Base-by-base conservation (phyloP, 495 filamentous ascomycete species). In the Aspergillus kassunensis region DNA sequence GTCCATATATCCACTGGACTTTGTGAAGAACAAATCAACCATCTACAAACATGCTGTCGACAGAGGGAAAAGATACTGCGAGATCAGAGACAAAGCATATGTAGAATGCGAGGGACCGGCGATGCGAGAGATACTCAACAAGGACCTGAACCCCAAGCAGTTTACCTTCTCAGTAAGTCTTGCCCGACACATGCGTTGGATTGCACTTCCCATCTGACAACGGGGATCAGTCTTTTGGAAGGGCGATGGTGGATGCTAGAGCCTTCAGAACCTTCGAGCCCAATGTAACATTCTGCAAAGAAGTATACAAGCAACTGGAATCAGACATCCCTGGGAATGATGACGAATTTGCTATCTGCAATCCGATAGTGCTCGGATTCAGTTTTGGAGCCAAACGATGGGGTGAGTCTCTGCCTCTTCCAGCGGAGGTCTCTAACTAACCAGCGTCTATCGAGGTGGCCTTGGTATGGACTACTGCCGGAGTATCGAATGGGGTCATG, bases 11-110 rank as follows among this genome's bases (percentile, higher is more conserved):
- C 46, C 46, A 3, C 18, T 49, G n/a, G 15, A 37, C 4, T 30
- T 24, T 27, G 25, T 34, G 23, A 19, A n/a, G 4, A 31, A 40
- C 3, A 30, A 49, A n/a, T 16, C 20, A 3, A n/a, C 19, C 4
- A 21, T 49, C 12, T 30, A 30, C 7, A 39, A 49, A 40, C 30
- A 30, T 16, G 25, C 30, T 20, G 18, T 49, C 19, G 34, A 29
- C 8, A 3, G 46, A 49, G 46, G 46, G 16, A 36, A 39, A 13
- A 37, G 30, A 16, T 49, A 49, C 36, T 44, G 25, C 24, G 24
- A 27, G n/a, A 16, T 44, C 23, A 44, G n/a, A 4, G 24, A 3
- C 18, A 10, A 21, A 19, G 21, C 1, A 20, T 39, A 39, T 19
- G 8, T 39, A 2, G 36, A 39, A 10, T 39, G 36, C 10, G 36